These are phyloP conservation scores for Magnaporthiopsis rhizophila DNA, from an alignment of 2,329 filamentous ascomycete species.

Conservation along the genomic window DNA sequence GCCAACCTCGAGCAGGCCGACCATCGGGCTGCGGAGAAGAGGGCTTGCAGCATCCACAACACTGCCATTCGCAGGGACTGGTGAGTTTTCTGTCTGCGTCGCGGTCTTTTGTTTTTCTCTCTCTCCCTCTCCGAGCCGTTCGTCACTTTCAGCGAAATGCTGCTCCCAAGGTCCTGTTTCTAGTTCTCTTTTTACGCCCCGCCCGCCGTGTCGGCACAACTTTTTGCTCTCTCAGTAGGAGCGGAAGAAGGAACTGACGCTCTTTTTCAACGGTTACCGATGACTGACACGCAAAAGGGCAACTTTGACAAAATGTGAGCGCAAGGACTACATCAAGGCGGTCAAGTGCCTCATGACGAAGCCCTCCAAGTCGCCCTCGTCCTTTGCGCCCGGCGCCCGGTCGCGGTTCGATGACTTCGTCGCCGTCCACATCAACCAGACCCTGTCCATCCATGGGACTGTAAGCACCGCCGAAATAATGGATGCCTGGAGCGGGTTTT, in stretches of 20 bases:
- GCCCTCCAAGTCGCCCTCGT: constrained; percentile 15
- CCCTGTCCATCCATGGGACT: constrained; percentile 21
- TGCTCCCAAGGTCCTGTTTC: too few relatives aligned
- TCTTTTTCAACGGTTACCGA: background rate
- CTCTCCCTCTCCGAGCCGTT: too few relatives aligned
- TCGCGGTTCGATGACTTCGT: constrained; percentile 28
- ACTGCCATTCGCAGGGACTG: constrained; percentile 20
- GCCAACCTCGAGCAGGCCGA: background rate
- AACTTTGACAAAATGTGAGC: constrained; percentile 16
- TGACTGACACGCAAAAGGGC: constrained; percentile 12
- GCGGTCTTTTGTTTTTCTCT: too few relatives aligned
- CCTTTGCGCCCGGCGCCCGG: constrained; percentile 17
- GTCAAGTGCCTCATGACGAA: constrained; percentile 19
- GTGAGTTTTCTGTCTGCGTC: constrained; percentile 13
- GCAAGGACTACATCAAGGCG: constrained; percentile 19
- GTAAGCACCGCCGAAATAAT: constrained; percentile 12
- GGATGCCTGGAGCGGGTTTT: constrained; percentile 14
- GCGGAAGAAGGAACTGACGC: background rate
- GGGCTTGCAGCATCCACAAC: constrained; percentile 20
- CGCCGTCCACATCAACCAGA: constrained; percentile 29
- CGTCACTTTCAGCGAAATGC: too few relatives aligned
- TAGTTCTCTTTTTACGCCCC: background rate
- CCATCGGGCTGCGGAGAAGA: constrained; percentile 12
- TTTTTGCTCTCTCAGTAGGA: background rate
- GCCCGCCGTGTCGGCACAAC: too few relatives aligned